A percentile compares a stretch with the other conserved stretches of the same genome.
phyloP scores from a whole-genome alignment of 345 rosid genomes.

The Syzygium aqueum region DNA sequence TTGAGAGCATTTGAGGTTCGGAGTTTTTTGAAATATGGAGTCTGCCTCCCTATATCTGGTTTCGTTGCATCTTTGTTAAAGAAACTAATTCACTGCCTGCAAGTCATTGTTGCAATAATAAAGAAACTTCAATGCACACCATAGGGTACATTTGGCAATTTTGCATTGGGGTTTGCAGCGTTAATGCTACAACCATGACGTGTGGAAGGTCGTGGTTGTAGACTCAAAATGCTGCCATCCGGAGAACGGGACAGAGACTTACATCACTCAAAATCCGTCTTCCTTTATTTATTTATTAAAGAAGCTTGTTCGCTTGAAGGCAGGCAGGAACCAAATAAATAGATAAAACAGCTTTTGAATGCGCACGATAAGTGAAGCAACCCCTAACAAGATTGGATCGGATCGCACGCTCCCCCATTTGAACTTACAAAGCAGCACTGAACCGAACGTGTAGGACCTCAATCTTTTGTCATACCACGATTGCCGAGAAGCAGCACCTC shows the following conservation, averaged over 20 bases:
- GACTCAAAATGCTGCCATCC: not conserved
- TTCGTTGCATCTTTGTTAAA: not conserved
- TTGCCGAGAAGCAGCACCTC: slow-evolving; percentile 20
- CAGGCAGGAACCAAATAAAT: not conserved
- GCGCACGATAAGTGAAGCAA: not conserved
- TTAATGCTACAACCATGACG: not conserved
- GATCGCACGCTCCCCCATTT: not conserved
- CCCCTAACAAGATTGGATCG: not conserved
- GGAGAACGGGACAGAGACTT: not conserved
- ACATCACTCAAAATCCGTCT: not conserved
- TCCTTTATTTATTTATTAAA: not conserved
- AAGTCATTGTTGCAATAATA: not conserved
- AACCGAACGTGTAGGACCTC: not conserved
- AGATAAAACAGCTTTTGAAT: not conserved
- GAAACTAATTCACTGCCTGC: not conserved
- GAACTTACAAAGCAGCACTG: not conserved
- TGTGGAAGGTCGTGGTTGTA: not conserved
- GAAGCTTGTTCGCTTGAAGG: not conserved
- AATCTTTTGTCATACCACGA: slow-evolving; percentile 1
- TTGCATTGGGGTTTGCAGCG: not conserved
- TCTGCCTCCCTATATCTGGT: not conserved
- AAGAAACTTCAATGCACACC: not conserved
- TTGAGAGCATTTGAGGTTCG: not conserved
- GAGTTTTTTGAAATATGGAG: not conserved
- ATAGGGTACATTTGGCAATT: not conserved